A percentile compares a stretch with the other conserved stretches of the same genome.
These are phyloP conservation scores for Mycosphaerella sp. DNA, from an alignment of 2,329 filamentous ascomycete species.

Conservation along the genomic window DNA sequence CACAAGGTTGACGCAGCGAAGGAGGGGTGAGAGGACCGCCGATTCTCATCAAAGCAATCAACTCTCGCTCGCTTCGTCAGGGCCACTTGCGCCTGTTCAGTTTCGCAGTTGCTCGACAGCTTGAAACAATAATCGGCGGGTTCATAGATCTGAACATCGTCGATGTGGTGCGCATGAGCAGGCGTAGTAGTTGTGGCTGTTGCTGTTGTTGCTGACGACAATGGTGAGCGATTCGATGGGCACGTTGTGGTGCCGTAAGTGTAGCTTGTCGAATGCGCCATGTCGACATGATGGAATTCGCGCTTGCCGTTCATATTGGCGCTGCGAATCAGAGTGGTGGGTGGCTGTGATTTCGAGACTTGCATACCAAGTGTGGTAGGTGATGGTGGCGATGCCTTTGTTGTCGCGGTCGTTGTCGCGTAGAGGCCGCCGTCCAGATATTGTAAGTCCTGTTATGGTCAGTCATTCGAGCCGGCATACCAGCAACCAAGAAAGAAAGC, in stretches of 20 bases:
- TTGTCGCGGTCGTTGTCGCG: not conserved
- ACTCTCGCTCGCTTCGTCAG: conserved; percentile 24
- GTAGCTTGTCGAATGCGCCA: conserved; percentile 22
- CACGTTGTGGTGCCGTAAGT: conserved; percentile 21
- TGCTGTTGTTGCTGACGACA: not conserved
- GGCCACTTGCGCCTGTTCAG: conserved; percentile 18
- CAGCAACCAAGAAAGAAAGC: conserved; percentile 13
- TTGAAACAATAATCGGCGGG: conserved; percentile 29
- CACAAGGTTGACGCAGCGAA: conserved; percentile 18
- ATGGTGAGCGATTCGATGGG: not conserved
- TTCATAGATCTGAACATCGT: conserved; percentile 25
- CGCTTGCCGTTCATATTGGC: conserved; percentile 26
- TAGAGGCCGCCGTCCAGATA: conserved; percentile 9
- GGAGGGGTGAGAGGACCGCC: conserved; percentile 15
- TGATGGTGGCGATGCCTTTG: conserved; percentile 4
- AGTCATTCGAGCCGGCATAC: conserved; percentile 17
- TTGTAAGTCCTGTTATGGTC: conserved; percentile 19
- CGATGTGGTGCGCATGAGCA: conserved; percentile 25
- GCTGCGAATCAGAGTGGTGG: not conserved
- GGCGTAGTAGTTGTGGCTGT: conserved; percentile 21
- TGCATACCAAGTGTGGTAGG: conserved; percentile 14
- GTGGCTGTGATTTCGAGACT: conserved; percentile 1
- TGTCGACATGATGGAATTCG: conserved; percentile 22
- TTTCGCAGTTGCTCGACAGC: conserved; percentile 22
- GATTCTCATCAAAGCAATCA: conserved; percentile 16